Conservation (phyloP, 2,329 filamentous ascomycete species). For the Fusarium torulosum region DNA sequence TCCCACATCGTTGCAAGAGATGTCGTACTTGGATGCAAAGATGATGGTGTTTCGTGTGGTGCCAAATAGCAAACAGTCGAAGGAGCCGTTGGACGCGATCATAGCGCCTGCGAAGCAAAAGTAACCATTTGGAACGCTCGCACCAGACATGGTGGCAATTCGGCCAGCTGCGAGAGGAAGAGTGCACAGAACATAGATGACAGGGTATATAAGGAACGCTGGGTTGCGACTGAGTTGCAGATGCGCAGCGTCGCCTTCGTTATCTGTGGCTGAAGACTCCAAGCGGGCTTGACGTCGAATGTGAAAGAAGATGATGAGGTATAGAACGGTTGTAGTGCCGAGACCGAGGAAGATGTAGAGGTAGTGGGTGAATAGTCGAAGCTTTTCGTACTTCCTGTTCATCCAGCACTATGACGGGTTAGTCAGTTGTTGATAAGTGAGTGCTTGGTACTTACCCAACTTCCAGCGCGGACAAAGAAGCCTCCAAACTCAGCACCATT, state of each 20-base stretch:
- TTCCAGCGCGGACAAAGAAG: slow-evolving; percentile 73
- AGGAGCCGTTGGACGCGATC: slow-evolving; percentile 67
- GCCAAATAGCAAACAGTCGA: slow-evolving; percentile 67
- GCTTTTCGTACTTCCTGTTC: slow-evolving; percentile 63
- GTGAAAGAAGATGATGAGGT: slow-evolving; percentile 57
- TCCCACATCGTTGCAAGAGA: slow-evolving; percentile 61
- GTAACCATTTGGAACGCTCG: slow-evolving; percentile 63
- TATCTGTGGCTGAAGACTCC: slow-evolving; percentile 14
- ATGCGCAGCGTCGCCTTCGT: slow-evolving; percentile 26
- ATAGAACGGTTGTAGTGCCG: slow-evolving; percentile 55
- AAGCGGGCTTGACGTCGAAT: slow-evolving; percentile 49
- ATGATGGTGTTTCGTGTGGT: slow-evolving; percentile 66
- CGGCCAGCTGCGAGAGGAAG: slow-evolving; percentile 74
- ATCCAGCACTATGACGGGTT: slow-evolving; percentile 69
- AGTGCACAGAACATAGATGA: slow-evolving; percentile 78
- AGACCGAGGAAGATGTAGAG: slow-evolving; percentile 70
- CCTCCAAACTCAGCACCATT: slow-evolving; percentile 59
- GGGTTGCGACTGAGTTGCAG: slow-evolving; percentile 55
- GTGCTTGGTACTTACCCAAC: slow-evolving; percentile 63
- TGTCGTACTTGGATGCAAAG: slow-evolving; percentile 55
- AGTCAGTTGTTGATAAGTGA: background rate
- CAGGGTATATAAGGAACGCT: slow-evolving; percentile 74
- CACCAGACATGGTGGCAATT: slow-evolving; percentile 71
- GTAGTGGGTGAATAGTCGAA: slow-evolving; percentile 73
- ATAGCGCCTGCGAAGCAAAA: slow-evolving; percentile 71